These are phyloP conservation scores for Ramularia collo-cygni DNA, from an alignment of 2,329 filamentous ascomycete species.

Conservation along the genomic window DNA sequence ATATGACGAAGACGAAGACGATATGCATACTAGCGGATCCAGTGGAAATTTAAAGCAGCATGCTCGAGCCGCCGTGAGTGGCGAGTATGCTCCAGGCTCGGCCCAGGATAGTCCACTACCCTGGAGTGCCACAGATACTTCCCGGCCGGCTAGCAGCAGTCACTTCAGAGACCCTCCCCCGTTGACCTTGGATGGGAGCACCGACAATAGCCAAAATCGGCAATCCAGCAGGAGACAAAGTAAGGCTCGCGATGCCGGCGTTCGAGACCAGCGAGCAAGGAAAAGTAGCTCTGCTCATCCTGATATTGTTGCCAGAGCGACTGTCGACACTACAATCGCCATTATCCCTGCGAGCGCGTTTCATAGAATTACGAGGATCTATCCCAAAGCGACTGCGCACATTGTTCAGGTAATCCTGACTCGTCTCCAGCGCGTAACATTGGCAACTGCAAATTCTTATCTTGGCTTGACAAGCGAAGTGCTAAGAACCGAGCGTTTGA, in stretches of 20 bases:
- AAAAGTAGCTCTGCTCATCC: slow-evolving; percentile 76
- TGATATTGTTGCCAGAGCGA: slow-evolving; percentile 92
- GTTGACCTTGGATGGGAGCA: slow-evolving; percentile 22
- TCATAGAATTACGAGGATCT: slow-evolving; percentile 81
- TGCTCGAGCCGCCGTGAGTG: slow-evolving; percentile 15
- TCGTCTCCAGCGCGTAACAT: slow-evolving; percentile 84
- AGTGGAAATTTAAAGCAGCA: slow-evolving; percentile 20
- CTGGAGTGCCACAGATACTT: slow-evolving; percentile 15
- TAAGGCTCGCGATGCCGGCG: slow-evolving; percentile 15
- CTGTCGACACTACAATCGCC: slow-evolving; percentile 93
- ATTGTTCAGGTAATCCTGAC: slow-evolving; percentile 97
- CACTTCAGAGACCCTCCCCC: slow-evolving; percentile 26
- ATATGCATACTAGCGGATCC: slow-evolving; percentile 14
- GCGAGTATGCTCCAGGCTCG: slow-evolving; percentile 21
- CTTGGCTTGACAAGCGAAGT: slow-evolving; percentile 88
- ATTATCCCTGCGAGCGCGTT: slow-evolving; percentile 98
- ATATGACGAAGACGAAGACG: slow-evolving; percentile 59
- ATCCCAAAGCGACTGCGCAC: slow-evolving; percentile 92
- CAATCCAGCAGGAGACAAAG: slow-evolving; percentile 22
- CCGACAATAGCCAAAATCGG: slow-evolving; percentile 20
- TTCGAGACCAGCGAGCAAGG: slow-evolving; percentile 22
- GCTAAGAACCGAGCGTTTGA: slow-evolving; percentile 82
- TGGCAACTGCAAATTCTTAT: slow-evolving; percentile 91
- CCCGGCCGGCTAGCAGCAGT: slow-evolving; percentile 15
- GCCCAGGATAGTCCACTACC: slow-evolving; percentile 19